Conservation (phyloP, 768 basidiomycete species). For the Pleurotus eryngii region DNA sequence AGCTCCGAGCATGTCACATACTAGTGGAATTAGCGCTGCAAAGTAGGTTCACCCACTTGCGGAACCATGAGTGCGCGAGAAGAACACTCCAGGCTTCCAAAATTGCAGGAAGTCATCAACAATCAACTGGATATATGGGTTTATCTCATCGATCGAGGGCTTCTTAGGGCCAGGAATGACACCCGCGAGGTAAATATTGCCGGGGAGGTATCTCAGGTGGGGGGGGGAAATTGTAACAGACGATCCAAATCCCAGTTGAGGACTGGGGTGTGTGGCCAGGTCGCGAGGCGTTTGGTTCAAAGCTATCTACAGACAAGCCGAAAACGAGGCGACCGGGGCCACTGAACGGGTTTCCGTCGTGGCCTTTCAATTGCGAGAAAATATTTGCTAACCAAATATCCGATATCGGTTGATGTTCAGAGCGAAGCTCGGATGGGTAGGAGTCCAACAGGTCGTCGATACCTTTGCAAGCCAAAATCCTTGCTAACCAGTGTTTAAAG, state of each 20-base stretch:
- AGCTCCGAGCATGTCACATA: slow-evolving; percentile 26
- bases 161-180: slow-evolving; percentile 3
- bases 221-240: neutral
- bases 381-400: no score
- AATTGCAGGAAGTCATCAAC: neutral
- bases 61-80: neutral
- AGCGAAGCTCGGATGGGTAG: slow-evolving; percentile 5
- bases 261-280: neutral
- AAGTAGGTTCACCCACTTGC: neutral
- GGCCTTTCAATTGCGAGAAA: no score
- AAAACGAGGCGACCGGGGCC: neutral
- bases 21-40: neutral
- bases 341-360: no score
- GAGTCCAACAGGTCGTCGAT: slow-evolving; percentile 21
- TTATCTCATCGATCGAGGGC: neutral
- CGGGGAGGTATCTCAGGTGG: neutral
- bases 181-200: slow-evolving; percentile 1
- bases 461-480: slow-evolving; percentile 20
- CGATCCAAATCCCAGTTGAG: neutral
- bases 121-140: neutral
- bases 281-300: neutral
- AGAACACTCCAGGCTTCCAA: neutral
- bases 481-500: slow-evolving; percentile 21
- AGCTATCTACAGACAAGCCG: neutral
- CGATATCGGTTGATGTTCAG: no score